Percentiles rank a stretch among this genome's conserved stretches.
These are phyloP conservation scores for Boletales sp. DNA, from an alignment of 768 basidiomycete genomes.

Conservation along the genomic window DNA sequence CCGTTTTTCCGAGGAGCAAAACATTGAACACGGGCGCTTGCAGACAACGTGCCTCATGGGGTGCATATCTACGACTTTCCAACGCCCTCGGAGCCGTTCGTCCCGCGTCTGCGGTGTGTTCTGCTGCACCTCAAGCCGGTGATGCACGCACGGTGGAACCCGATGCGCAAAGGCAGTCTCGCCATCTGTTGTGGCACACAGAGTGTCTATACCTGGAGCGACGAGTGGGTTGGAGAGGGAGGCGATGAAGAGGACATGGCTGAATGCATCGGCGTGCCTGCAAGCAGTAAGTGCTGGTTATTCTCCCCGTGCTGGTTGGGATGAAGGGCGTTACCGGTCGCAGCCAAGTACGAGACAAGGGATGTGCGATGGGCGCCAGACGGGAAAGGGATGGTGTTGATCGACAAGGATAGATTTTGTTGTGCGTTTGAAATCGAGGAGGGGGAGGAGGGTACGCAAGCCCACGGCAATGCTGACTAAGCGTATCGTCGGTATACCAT, in stretches of 20 bases:
- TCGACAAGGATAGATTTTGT: constrained; percentile 80
- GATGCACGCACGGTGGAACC: constrained; percentile 75
- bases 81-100: constrained; percentile 49
- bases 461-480: constrained; percentile 16
- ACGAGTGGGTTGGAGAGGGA: constrained; percentile 67
- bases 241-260: constrained; percentile 72
- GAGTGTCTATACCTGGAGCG: constrained; percentile 77
- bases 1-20: neutral
- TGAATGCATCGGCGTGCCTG: constrained; percentile 86
- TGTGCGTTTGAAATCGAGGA: constrained; percentile 80
- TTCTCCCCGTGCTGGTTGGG: neutral
- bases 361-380: constrained; percentile 83
- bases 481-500: neutral
- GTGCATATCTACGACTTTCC: constrained; percentile 76
- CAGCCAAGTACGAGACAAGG: constrained; percentile 68
- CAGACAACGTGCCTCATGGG: constrained; percentile 61
- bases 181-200: constrained; percentile 63
- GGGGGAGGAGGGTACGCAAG: constrained; percentile 26
- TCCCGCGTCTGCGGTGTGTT: constrained; percentile 61
- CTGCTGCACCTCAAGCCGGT: constrained; percentile 65
- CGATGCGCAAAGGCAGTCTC: constrained; percentile 70
- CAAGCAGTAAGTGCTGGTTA: constrained; percentile 51
- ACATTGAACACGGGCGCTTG: constrained; percentile 2
- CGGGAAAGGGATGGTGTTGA: constrained; percentile 72
- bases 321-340: neutral